Evolutionary conservation across 352 stramenopile genomes (phyloP).

Genomic region (Blastocystis sp.): DNA sequence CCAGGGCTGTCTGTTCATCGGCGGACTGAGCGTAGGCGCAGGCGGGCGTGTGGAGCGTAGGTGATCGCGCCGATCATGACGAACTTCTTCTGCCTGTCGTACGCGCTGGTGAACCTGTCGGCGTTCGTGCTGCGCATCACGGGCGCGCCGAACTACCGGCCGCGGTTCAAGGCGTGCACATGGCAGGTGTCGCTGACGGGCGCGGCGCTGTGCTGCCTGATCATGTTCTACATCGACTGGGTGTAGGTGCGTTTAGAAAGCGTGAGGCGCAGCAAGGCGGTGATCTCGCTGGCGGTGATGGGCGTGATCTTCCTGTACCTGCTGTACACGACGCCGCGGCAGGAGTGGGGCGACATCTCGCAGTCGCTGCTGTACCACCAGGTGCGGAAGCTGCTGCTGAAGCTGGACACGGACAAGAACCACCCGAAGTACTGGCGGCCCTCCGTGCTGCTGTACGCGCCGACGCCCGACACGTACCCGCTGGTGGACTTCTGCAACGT

Average conservation of each 20-base stretch:
- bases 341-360: constrained; percentile 79
- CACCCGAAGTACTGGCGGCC: constrained; percentile 81
- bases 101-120: constrained; percentile 78
- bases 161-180: constrained; percentile 78
- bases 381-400: constrained; percentile 80
- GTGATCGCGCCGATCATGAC: constrained; percentile 78
- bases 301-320: constrained; percentile 78
- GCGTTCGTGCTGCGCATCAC: constrained; percentile 79
- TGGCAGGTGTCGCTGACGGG: constrained; percentile 78
- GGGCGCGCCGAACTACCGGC: constrained; percentile 80
- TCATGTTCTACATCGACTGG: constrained; percentile 79
- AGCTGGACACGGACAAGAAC: constrained; percentile 76
- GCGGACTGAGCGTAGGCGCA: constrained; percentile 76
- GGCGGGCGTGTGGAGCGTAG: neutral
- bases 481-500: constrained; percentile 77
- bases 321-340: constrained; percentile 75
- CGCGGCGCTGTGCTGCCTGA: constrained; percentile 75
- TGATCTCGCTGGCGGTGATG: constrained; percentile 76
- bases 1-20: constrained; percentile 78
- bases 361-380: constrained; percentile 83
- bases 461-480: constrained; percentile 70
- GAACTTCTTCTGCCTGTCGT: constrained; percentile 80
- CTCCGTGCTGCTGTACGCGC: constrained; percentile 77
- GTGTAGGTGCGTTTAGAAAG: neutral
- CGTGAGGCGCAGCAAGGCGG: constrained; percentile 70